These are phyloP conservation scores for Ceratocystis lukuohia DNA, from an alignment of 2,329 filamentous ascomycete species.

Conservation along the genomic window DNA sequence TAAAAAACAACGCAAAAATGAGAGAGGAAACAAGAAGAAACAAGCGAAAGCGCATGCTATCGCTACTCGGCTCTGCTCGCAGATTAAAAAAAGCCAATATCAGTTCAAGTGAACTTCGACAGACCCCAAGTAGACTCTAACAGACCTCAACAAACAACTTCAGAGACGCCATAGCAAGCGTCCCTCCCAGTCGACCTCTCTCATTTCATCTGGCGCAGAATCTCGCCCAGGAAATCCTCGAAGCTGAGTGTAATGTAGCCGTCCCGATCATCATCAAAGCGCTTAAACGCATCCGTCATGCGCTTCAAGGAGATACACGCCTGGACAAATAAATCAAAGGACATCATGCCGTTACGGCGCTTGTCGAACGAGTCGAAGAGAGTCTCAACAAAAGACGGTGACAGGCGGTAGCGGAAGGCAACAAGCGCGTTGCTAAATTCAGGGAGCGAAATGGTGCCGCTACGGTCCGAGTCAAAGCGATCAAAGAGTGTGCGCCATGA, in stretches of 20 bases:
- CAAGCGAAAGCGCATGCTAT: not conserved
- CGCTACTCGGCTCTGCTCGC: no score
- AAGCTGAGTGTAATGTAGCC: conserved; percentile 79
- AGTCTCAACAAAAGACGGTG: conserved; percentile 66
- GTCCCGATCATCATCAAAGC: conserved; percentile 92
- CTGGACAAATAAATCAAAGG: conserved; percentile 95
- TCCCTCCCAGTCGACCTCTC: not conserved
- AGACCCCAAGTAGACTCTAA: not conserved
- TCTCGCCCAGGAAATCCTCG: conserved; percentile 64
- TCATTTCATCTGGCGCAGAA: conserved; percentile 46
- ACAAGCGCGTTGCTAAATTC: conserved; percentile 87
- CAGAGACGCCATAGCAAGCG: no score
- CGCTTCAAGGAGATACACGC: conserved; percentile 91
- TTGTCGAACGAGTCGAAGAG: conserved; percentile 86
- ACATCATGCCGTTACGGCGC: conserved; percentile 55
- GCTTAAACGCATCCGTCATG: conserved; percentile 99
- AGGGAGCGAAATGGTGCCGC: conserved; percentile 68
- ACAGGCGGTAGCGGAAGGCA: conserved; percentile 86
- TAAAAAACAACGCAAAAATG: not conserved
- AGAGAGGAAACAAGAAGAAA: not conserved
- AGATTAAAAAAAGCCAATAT: not conserved
- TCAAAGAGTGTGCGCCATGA: conserved; percentile 93
- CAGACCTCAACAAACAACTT: no score
- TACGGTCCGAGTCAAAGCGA: conserved; percentile 78
- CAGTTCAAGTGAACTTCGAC: not conserved